Base-by-base conservation (phyloP, 2,329 filamentous ascomycete species). In the Pestalotiopsis sp. region DNA sequence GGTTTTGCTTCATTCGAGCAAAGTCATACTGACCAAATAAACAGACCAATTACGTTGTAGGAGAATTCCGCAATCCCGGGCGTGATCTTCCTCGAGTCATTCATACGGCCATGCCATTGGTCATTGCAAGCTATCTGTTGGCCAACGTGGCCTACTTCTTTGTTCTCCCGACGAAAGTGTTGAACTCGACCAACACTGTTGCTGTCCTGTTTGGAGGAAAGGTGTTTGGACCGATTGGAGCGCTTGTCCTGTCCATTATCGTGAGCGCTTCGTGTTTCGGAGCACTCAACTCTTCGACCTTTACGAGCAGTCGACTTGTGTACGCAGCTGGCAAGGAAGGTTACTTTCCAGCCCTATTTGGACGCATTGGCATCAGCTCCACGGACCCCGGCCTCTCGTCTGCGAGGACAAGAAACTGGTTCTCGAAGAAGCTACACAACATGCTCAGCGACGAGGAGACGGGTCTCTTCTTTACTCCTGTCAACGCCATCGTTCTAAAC, bases 291-390 rank as follows among this genome's bases (percentile, higher is more conserved):
- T 95, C 94, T 17, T 94, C 93, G 1, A 94, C 94, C 0, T 99
- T 99, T 77, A 99, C 96, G 24, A 93, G 91, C 68, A 94, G 94
- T 68, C 92, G 96, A 10, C 87, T 99, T 1, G 92, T 98, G 72
- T 99, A 98, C 81, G 94, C 91, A 11, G 96, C 96, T 3, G 94
- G 94, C 38, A 97, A 97, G 77, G 96, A 99, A 82, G 94, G 94
- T 56, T 98, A 97, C 77, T 87, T 99, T 17, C 96, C 96, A 0
- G 83, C 86, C 0, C 73, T 97, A 5, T 97, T 98, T 75, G 93
- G 94, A 56, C 91, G 89, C 60, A 90, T 98, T 65, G 96, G 96
- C 9, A 82, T 95, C 55, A 85, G 88, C 22, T 78, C 76, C 20
- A 71, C 74, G 14, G 77, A 75, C 40, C 74, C 78, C n/a, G 79